These are phyloP conservation scores for Sporisorium exsertum DNA, from an alignment of 1,284 basidiomycete genomes.

Conservation along the genomic window DNA sequence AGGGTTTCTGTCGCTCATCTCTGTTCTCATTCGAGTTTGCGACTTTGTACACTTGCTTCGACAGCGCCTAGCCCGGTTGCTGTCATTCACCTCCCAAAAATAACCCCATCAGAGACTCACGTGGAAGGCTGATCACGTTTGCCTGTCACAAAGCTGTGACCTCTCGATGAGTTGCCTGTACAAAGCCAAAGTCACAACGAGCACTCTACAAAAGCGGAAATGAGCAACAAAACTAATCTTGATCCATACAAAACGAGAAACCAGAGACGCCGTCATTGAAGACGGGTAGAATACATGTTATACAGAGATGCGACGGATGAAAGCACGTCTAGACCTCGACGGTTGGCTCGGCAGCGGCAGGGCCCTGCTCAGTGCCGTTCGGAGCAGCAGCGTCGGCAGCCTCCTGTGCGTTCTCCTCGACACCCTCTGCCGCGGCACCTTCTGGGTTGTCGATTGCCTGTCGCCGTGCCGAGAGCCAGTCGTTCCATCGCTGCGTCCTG, in stretches of 20 bases:
- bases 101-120: conserved; percentile 28
- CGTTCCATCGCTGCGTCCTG: conserved; percentile 46
- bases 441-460: conserved; percentile 50
- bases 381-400: conserved; percentile 13
- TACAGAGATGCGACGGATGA: background rate
- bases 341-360: conserved; percentile 13
- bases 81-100: conserved; percentile 18
- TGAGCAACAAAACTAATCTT: conserved; percentile 1
- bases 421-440: conserved; percentile 9
- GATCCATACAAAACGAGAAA: conserved; percentile 7
- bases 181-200: conserved; percentile 4
- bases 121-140: no score
- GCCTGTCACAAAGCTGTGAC: no score
- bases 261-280: background rate
- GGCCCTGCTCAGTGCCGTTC: conserved; percentile 16
- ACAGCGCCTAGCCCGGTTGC: background rate
- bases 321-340: conserved; percentile 13
- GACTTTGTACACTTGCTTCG: conserved; percentile 32
- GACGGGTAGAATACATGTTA: conserved; percentile 8
- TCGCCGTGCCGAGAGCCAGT: conserved; percentile 54
- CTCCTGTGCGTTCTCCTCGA: conserved; percentile 10
- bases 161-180: no score
- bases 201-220: background rate
- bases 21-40: background rate
- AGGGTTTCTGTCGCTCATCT: background rate